These are phyloP conservation scores for Erodium texanum DNA, from an alignment of 441 rosid species.

Conservation along the genomic window DNA sequence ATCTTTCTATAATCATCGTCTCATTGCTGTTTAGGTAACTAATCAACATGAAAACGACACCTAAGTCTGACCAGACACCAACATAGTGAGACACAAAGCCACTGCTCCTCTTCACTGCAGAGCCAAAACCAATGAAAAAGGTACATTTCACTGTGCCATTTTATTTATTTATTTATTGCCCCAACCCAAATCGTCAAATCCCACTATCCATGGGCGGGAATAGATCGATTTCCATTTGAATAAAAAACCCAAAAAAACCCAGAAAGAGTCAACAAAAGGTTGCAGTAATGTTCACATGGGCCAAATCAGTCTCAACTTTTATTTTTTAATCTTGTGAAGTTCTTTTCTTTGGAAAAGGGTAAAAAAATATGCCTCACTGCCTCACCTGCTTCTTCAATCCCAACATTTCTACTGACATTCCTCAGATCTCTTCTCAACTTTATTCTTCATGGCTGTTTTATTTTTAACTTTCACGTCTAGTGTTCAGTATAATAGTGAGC, in stretches of 20 bases:
- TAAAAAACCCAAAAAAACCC: neutral
- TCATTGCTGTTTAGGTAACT: too few species aligned
- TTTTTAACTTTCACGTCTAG: neutral
- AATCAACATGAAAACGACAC: too few species aligned
- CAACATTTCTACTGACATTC: conserved; percentile 19
- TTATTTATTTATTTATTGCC: neutral
- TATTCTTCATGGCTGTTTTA: neutral
- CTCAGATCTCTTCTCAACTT: conserved; percentile 9
- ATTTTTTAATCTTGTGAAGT: neutral
- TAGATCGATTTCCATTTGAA: conserved; percentile 6
- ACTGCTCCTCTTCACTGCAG: too few species aligned
- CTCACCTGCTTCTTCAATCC: conserved; percentile 4
- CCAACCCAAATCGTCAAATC: conserved; percentile 5
- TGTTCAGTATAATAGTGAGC: neutral
- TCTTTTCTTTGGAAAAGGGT: neutral
- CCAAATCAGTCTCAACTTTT: neutral
- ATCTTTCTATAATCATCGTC: too few species aligned
- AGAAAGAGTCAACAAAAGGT: neutral
- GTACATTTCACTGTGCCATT: neutral
- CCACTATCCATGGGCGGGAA: conserved; percentile 15
- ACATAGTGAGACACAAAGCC: too few species aligned
- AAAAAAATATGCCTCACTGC: neutral
- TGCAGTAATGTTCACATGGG: conserved; percentile 2
- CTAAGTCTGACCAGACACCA: too few species aligned
- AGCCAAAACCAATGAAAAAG: too few species aligned